phyloP scores from a whole-genome alignment of 2,329 filamentous ascomycete species.

The Cladosporium sp. region DNA sequence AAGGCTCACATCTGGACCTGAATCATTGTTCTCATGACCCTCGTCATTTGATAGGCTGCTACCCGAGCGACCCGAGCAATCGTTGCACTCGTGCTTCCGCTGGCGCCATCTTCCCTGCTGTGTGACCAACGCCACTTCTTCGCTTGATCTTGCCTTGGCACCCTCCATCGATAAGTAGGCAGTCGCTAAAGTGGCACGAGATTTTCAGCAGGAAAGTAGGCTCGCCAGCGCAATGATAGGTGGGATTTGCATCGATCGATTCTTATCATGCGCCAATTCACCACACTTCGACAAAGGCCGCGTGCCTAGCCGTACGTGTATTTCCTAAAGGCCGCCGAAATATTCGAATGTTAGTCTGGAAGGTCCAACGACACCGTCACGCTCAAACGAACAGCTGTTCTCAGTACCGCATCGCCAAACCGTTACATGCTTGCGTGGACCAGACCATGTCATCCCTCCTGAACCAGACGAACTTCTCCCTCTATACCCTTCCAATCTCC shows the following conservation, averaged over 20 bases:
- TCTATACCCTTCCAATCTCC: slow-evolving; percentile 25
- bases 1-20: no score
- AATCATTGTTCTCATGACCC: no score
- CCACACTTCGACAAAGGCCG: no score
- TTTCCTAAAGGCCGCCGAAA: background rate
- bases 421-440: background rate
- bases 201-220: background rate
- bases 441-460: slow-evolving; percentile 4
- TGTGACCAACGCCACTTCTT: background rate
- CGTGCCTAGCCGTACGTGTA: background rate
- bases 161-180: background rate
- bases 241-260: no score
- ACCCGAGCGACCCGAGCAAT: background rate
- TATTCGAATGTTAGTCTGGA: background rate
- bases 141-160: background rate
- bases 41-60: no score
- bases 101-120: background rate
- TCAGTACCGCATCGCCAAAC: background rate
- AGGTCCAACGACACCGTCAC: background rate
- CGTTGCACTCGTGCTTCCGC: background rate
- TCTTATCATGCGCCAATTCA: no score
- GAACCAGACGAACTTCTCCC: slow-evolving; percentile 20
- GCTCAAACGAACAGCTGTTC: background rate
- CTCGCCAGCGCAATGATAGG: no score
- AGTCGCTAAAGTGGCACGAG: background rate